A percentile compares a stretch with the other conserved stretches of the same genome.
Evolutionary conservation across 192 early-diverging fungal genomes (phyloP).

Genomic region (Backusella psychrophila): DNA sequence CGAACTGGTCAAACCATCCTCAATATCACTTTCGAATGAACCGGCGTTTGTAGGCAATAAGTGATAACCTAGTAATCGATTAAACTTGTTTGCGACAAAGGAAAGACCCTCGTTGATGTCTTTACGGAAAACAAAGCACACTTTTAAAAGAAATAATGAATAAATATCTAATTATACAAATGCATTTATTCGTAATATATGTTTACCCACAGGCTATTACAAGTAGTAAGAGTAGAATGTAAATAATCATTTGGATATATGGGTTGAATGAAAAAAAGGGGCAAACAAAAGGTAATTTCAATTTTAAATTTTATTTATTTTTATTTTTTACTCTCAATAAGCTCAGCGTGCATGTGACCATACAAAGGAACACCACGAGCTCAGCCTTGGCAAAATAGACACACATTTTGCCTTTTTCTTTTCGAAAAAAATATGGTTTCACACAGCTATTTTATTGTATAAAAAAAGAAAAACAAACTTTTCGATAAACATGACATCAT

Average conservation of each 20-base stretch:
- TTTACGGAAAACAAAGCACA: conserved; percentile 13
- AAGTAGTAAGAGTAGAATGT: neutral
- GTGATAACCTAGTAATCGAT: conserved; percentile 40
- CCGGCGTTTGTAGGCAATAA: conserved; percentile 44
- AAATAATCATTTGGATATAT: neutral
- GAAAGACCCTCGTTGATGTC: neutral
- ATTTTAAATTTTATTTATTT: too few species aligned
- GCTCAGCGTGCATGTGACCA: conserved; percentile 1
- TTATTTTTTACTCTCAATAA: neutral
- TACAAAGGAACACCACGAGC: neutral
- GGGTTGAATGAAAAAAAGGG: neutral
- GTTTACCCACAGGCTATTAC: conserved; percentile 4
- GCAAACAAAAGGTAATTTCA: neutral
- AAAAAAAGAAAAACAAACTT: neutral
- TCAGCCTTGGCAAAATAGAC: neutral
- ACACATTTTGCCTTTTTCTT: neutral
- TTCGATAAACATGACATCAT: neutral
- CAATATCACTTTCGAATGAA: conserved; percentile 54
- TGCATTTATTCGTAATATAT: neutral
- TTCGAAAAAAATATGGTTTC: neutral
- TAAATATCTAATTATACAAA: neutral
- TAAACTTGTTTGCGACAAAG: conserved; percentile 20
- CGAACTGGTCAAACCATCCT: conserved; percentile 53
- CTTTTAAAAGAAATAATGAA: neutral
- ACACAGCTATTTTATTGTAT: neutral